phyloP scores from a whole-genome alignment of 2,329 filamentous ascomycete genomes.

The Thielaviopsis punctulata region DNA sequence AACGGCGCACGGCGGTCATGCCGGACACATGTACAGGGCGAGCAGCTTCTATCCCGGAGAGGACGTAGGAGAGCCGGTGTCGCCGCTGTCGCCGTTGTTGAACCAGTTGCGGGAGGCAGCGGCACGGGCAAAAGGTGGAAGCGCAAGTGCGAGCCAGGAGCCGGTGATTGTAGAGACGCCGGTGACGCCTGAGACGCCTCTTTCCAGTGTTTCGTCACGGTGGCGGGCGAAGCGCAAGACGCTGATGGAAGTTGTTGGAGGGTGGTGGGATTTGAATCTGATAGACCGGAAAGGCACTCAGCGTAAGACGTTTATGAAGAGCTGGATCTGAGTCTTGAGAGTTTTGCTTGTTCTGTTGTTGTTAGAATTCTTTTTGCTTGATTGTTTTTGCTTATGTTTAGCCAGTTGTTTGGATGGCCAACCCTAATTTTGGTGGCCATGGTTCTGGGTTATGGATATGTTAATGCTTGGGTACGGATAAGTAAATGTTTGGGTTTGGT shows the following conservation, averaged over 20 bases:
- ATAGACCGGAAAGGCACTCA: conserved; percentile 19
- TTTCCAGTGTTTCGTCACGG: conserved; percentile 11
- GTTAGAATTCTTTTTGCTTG: neutral
- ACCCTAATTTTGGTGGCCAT: neutral
- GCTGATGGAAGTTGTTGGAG: conserved; percentile 30
- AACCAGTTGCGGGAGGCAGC: conserved; percentile 10
- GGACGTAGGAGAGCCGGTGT: conserved; percentile 13
- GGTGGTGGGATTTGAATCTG: conserved; percentile 37
- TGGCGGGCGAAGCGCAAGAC: conserved; percentile 25
- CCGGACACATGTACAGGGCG: neutral
- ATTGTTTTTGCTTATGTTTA: neutral
- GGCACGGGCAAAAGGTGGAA: neutral
- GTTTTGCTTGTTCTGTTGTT: neutral
- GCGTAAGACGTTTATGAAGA: conserved; percentile 10
- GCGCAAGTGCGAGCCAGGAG: neutral
- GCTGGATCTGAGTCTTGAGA: conserved; percentile 7
- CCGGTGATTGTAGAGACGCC: conserved; percentile 9
- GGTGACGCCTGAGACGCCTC: conserved; percentile 13
- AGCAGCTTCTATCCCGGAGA: conserved; percentile 8
- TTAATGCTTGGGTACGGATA: neutral
- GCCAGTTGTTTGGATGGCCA: neutral
- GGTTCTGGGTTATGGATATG: neutral
- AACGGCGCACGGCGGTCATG: neutral
- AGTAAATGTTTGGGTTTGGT: neutral
- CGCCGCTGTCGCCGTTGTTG: conserved; percentile 15